phyloP scores from a whole-genome alignment of 2,329 filamentous ascomycete genomes.

The Cladosporium sp. region DNA sequence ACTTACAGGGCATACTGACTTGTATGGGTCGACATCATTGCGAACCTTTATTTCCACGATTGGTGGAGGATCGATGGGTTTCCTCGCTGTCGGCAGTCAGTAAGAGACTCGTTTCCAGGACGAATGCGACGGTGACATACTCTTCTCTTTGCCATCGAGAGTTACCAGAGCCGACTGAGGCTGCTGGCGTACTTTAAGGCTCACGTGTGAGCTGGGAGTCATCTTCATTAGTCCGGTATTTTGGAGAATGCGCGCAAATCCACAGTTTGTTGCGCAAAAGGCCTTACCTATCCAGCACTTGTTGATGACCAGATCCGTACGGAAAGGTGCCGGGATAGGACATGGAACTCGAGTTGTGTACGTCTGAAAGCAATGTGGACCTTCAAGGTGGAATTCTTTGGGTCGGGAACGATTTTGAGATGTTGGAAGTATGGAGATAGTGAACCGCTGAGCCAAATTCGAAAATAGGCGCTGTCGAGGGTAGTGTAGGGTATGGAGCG shows the following conservation, averaged over 20 bases:
- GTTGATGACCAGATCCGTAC: constrained; percentile 24
- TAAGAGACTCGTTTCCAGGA: constrained; percentile 1
- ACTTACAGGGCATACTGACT: constrained; percentile 12
- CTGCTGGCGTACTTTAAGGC: constrained; percentile 65
- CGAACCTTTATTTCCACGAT: constrained; percentile 71
- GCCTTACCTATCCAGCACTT: constrained; percentile 24
- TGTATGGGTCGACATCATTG: constrained; percentile 43
- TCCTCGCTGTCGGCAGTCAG: constrained; percentile 61
- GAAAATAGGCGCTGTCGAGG: constrained; percentile 18
- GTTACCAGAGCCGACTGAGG: constrained; percentile 68
- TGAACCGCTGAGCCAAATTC: constrained; percentile 18
- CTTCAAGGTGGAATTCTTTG: constrained; percentile 1
- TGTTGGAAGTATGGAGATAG: constrained; percentile 16
- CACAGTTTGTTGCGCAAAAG: constrained; percentile 14
- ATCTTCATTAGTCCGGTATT: constrained; percentile 22
- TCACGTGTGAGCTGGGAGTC: constrained; percentile 40
- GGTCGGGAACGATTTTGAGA: constrained; percentile 6
- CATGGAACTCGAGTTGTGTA: constrained; percentile 19
- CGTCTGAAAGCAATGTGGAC: not conserved
- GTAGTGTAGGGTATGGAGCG: constrained; percentile 15
- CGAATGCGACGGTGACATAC: constrained; percentile 44
- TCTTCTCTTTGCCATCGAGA: constrained; percentile 71
- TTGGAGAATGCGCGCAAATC: constrained; percentile 10
- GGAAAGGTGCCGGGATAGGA: constrained; percentile 23
- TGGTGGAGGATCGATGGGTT: constrained; percentile 85